Evolutionary conservation across 371 early-diverging fungal species (phyloP), one percentile per base, ranked within the genome.

Genomic region (Mucor piriformis): DNA sequence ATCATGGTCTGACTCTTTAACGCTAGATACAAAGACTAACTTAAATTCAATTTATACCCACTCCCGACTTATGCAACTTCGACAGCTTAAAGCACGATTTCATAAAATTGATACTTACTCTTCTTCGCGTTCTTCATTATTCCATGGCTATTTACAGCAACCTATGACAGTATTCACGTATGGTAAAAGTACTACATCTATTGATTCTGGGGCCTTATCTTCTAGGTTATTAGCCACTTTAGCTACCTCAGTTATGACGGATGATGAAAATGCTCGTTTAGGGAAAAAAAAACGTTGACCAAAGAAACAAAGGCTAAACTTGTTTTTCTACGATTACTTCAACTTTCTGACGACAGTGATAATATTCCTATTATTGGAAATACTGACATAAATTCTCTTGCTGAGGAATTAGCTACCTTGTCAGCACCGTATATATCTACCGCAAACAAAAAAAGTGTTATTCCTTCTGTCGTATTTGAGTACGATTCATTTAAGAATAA

Each of bases 401-500:
- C 46, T 54, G 54, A 54, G 34, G 44, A 54, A 43, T 54, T 54
- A 32, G 54, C 54, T 40, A 54, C 42, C 54, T 54, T 54, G 42
- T 54, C 40, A 40, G 40, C 46, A 54, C 21, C 54, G 16, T 54
- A 54, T 44, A 13, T 54, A 32, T 54, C 54, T 32, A 54, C 23
- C n/a, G 33, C 54, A 44, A 54, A 54, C 43, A 54, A 54, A 54
- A 54, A 54, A 54, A 44, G 44, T 54, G 54, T 54, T 54, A 44
- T 54, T 54, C 54, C 54, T 53, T 53, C 54, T n/a, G n/a, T n/a
- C n/a, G n/a, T n/a, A n/a, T n/a, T n/a, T n/a, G n/a, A n/a, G n/a
- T n/a, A n/a, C n/a, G n/a, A n/a, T n/a, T n/a, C n/a, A n/a, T n/a
- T n/a, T n/a, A n/a, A n/a, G n/a, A n/a, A n/a, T n/a, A n/a, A n/a